Evolutionary conservation across 441 rosid genomes (phyloP), one percentile per base, ranked within the genome.

Genomic region (Populus hybrid): DNA sequence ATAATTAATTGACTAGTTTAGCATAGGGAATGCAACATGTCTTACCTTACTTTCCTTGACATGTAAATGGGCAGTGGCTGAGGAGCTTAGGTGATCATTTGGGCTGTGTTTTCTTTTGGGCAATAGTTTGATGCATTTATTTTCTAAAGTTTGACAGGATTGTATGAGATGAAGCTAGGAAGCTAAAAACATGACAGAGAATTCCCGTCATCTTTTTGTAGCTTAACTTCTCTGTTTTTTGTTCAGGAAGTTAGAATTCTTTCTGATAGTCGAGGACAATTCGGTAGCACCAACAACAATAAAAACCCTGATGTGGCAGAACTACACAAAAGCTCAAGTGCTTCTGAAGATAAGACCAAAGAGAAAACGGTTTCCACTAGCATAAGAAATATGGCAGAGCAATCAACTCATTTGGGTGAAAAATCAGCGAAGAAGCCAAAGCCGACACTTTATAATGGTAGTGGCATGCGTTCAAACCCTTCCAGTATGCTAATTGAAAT

Each of bases 221-320:
- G 64, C 73, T 79, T 71, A 82, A 74, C 24, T 32, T 24, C 8
- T 18, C 28, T 38, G 14, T 34, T 80, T 75, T 75, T 82, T 30
- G 81, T 79, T 82, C 86, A 87, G 92, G 88, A 76, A 72, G 71
- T 80, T 46, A 42, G 80, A 83, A n/a, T 77, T 65, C 75, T 75
- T 67, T 80, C 80, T 73, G 79, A 78, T 73, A 50, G 61, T 72
- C 78, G 71, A 74, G 78, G 82, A 67, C 78, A 81, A 80, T n/a
- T 76, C 18, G 76, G 40, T 75, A 38, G 19, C 75, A 82, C 73
- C 32, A 35, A 10, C 16, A 67, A 61, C 69, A 57, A 65, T 26
- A 36, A 46, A 23, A 72, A 69, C 16, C n/a, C 36, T 19, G 81
- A 79, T 69, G 68, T 76, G 59, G 75, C 38, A 26, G 28, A 77